These are phyloP conservation scores for Candida pseudofarinosa DNA, from an alignment of 805 yeast genomes.

Conservation along the genomic window DNA sequence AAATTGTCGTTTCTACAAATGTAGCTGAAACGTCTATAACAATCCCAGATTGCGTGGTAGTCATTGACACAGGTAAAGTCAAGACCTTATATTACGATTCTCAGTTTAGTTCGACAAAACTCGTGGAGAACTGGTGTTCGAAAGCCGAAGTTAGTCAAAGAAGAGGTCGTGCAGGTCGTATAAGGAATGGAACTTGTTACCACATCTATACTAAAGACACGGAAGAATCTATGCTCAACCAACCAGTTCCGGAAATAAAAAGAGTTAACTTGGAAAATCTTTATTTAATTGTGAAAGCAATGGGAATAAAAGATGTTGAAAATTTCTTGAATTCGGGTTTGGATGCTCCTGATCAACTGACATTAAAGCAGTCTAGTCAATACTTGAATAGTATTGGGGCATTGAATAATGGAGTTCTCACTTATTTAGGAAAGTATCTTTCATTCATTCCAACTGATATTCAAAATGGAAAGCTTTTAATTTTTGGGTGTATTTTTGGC, in stretches of 20 bases:
- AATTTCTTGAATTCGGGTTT: slow-evolving; percentile 69
- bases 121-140: slow-evolving; percentile 83
- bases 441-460: slow-evolving; percentile 85
- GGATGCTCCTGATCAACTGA: slow-evolving; percentile 66
- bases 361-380: slow-evolving; percentile 49
- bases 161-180: slow-evolving; percentile 98
- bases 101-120: slow-evolving; percentile 59
- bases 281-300: slow-evolving; percentile 78
- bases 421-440: slow-evolving; percentile 76
- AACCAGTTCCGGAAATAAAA: slow-evolving; percentile 86
- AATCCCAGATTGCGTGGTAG: slow-evolving; percentile 90
- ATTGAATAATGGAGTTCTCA: slow-evolving; percentile 44
- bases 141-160: slow-evolving; percentile 87
- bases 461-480: slow-evolving; percentile 75
- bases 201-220: slow-evolving; percentile 69
- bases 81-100: slow-evolving; percentile 74
- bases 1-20: slow-evolving; percentile 85
- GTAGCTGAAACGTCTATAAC: slow-evolving; percentile 98
- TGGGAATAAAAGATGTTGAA: slow-evolving; percentile 75
- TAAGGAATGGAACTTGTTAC: slow-evolving; percentile 75
- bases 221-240: slow-evolving; percentile 51
- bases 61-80: slow-evolving; percentile 82
- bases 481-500: slow-evolving; percentile 79
- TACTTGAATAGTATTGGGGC: slow-evolving; percentile 72
- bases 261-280: slow-evolving; percentile 80